Conservation (phyloP, 169 alveolate species). For the Miamiensis avidus region DNA sequence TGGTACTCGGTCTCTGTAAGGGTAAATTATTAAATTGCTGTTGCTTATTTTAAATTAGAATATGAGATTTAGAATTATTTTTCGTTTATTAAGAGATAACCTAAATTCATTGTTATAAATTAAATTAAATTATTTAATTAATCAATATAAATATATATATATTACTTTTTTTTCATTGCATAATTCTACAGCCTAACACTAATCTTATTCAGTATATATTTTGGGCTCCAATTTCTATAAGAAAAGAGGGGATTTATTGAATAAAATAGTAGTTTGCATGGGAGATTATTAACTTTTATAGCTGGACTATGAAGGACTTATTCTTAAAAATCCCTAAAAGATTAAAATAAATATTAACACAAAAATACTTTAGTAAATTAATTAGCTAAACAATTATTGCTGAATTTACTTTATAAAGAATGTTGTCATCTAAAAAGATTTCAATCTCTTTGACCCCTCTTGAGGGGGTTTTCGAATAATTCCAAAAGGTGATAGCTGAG, state of each 20-base stretch:
- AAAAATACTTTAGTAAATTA: background rate
- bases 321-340: conserved; percentile 3
- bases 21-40: no score
- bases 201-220: conserved; percentile 11
- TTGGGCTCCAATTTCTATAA: conserved; percentile 10
- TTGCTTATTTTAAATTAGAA: background rate
- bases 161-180: conserved; percentile 23
- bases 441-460: conserved; percentile 76
- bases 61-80: background rate
- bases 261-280: background rate
- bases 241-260: conserved; percentile 3
- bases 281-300: background rate
- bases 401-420: conserved; percentile 58
- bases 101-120: no score
- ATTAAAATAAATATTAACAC: background rate
- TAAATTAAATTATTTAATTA: no score
- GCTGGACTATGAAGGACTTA: background rate
- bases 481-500: conserved; percentile 62
- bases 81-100: background rate
- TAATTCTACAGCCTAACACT: conserved; percentile 2
- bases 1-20: background rate
- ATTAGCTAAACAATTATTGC: no score
- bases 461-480: conserved; percentile 67
- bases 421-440: conserved; percentile 59
- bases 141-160: background rate